Conservation (phyloP, 768 basidiomycete species). For the Wakefieldia striispora region DNA sequence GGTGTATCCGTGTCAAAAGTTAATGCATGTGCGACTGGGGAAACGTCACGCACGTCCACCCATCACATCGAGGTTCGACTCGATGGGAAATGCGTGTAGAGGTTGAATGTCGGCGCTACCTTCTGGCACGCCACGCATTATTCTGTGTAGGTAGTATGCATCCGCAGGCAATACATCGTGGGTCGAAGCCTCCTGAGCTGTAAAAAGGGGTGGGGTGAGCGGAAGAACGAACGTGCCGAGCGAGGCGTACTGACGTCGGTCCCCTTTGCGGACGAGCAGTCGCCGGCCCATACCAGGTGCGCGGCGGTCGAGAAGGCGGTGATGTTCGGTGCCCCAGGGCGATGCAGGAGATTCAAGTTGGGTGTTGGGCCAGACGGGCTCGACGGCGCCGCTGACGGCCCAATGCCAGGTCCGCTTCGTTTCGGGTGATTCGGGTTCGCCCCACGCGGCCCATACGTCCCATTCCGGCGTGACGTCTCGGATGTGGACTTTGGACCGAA, state of each 20-base stretch:
- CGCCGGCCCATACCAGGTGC: slow-evolving; percentile 79
- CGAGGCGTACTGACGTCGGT: slow-evolving; percentile 58
- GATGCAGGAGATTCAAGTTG: slow-evolving; percentile 27
- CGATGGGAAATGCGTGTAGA: slow-evolving; percentile 84
- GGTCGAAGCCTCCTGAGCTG: slow-evolving; percentile 53
- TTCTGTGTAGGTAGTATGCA: slow-evolving; percentile 75
- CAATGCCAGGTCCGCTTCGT: slow-evolving; percentile 42
- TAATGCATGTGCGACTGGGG: neutral
- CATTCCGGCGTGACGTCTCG: slow-evolving; percentile 75
- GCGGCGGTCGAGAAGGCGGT: slow-evolving; percentile 58
- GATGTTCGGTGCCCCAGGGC: slow-evolving; percentile 62
- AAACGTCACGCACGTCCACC: slow-evolving; percentile 68
- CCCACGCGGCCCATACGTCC: slow-evolving; percentile 84
- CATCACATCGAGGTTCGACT: slow-evolving; percentile 93
- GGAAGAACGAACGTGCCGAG: neutral
- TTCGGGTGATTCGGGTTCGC: slow-evolving; percentile 27
- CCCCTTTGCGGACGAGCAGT: slow-evolving; percentile 66
- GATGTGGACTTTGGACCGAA: slow-evolving; percentile 87
- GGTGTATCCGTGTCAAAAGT: slow-evolving; percentile 1
- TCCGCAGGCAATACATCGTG: slow-evolving; percentile 53
- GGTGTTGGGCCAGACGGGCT: slow-evolving; percentile 65
- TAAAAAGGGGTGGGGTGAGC: slow-evolving; percentile 7
- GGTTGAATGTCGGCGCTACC: slow-evolving; percentile 74
- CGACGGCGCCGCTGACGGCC: slow-evolving; percentile 72
- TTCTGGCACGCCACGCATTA: slow-evolving; percentile 85